Evolutionary conservation across 2,329 filamentous ascomycete species (phyloP).

Genomic region (Paramyrothecium roridum): DNA sequence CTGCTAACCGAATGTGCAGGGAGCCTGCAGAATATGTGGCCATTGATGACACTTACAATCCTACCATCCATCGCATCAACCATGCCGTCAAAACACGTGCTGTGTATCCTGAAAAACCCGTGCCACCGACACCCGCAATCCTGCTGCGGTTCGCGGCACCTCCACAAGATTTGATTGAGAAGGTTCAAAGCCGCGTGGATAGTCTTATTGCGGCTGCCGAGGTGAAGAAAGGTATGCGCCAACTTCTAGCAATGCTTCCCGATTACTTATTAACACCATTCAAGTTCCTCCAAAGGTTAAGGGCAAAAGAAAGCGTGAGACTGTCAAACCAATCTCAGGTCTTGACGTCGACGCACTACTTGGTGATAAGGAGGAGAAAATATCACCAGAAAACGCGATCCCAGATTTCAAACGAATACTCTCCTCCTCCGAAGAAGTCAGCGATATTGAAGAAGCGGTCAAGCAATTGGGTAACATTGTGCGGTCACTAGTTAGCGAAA

Average conservation of each 20-base stretch:
- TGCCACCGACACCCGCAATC: slow-evolving; percentile 60
- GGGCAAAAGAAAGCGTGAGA: slow-evolving; percentile 66
- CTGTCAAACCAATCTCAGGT: slow-evolving; percentile 81
- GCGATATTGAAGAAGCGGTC: slow-evolving; percentile 62
- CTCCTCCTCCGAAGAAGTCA: slow-evolving; percentile 53
- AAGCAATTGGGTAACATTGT: slow-evolving; percentile 75
- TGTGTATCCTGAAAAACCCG: slow-evolving; percentile 62
- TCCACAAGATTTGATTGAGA: slow-evolving; percentile 61
- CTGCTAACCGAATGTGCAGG: slow-evolving; percentile 21
- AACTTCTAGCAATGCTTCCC: neutral
- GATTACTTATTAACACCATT: slow-evolving; percentile 10
- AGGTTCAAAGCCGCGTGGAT: slow-evolving; percentile 56
- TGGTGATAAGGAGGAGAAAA: slow-evolving; percentile 42
- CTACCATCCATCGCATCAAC: slow-evolving; percentile 82
- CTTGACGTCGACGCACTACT: slow-evolving; percentile 83
- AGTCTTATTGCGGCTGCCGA: slow-evolving; percentile 66
- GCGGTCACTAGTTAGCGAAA: slow-evolving; percentile 64
- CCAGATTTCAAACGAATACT: slow-evolving; percentile 88
- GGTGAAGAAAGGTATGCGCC: slow-evolving; percentile 72
- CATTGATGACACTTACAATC: slow-evolving; percentile 80
- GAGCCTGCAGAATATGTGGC: slow-evolving; percentile 64
- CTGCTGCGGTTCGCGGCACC: slow-evolving; percentile 72
- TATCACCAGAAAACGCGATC: slow-evolving; percentile 69
- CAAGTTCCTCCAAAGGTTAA: slow-evolving; percentile 76
- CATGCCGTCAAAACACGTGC: slow-evolving; percentile 82